Base-by-base conservation (phyloP, 2,329 filamentous ascomycete genomes). In the Aspergillus vadensis region DNA sequence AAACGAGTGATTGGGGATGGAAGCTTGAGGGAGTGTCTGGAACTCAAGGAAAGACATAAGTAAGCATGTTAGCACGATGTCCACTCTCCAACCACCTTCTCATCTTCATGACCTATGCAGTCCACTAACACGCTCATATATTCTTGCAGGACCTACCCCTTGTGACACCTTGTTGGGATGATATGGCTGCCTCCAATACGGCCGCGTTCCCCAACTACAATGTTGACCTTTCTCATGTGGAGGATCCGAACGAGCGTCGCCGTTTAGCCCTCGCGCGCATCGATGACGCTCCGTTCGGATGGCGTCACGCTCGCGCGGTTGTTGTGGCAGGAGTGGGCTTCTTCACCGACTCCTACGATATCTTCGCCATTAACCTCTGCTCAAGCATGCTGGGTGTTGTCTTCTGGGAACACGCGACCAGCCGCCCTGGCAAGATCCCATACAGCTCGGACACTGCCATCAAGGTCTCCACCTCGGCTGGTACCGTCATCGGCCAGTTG, bases 311-410 rank as follows among this genome's bases (percentile, higher is more conserved):
- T 60, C 85, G 91, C 43, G 89, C 91, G 60, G 85, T 91, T 57
- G 79, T 91, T 8, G 91, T 94, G 23, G 91, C 91, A 30, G 91
- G 91, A 69, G 89, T 94, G 63, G 91, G 91, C 68, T 95, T 96
- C 85, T 95, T 95, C 78, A 94, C 91, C 15, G 91, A 94, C 73
- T 90, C 90, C 12, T 94, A 93, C 77, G 88, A 90, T 72, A 91
- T 92, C 79, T 95, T 95, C 76, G 87, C 88, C 71, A 88, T 90
- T 67, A 89, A 87, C 65, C 81, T 92, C 71, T 81, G 89, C 64
- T 91, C 89, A 27, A 83, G 85, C 64, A 92, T 93, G 89, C 75
- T 93, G 54, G 91, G 91, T 44, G 86, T 93, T 52, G 90, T 92
- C 66, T 94, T 90, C 81, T 92, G 85, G 85, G 81, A 85, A 64